These are phyloP conservation scores for Phytophthora melonis DNA, from an alignment of 352 stramenopile genomes.

Conservation along the genomic window DNA sequence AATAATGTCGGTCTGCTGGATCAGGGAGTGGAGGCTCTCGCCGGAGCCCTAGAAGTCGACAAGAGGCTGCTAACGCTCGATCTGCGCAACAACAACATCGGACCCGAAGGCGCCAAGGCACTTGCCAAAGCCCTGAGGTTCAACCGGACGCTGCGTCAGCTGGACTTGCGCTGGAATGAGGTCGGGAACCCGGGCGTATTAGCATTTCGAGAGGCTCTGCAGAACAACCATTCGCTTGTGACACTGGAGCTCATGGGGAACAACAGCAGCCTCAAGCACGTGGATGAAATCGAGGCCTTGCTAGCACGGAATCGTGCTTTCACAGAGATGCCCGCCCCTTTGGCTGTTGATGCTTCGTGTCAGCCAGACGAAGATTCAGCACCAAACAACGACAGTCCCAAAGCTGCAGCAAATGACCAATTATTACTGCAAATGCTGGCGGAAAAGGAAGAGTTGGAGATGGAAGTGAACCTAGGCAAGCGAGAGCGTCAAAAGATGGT, in stretches of 20 bases:
- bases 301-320: conserved; percentile 70
- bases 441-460: conserved; percentile 74
- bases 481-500: conserved; percentile 63
- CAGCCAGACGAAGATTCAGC: conserved; percentile 32
- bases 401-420: conserved; percentile 45
- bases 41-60: conserved; percentile 69
- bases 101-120: conserved; percentile 69
- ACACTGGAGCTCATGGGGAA: conserved; percentile 78
- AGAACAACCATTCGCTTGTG: conserved; percentile 73
- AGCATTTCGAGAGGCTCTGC: conserved; percentile 76
- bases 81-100: conserved; percentile 89
- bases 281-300: conserved; percentile 69
- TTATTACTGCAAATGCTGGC: conserved; percentile 71
- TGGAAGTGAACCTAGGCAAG: conserved; percentile 46
- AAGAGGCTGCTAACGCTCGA: conserved; percentile 72
- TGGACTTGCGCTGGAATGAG: conserved; percentile 89
- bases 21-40: conserved; percentile 73
- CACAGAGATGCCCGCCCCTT: conserved; percentile 16
- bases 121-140: conserved; percentile 62
- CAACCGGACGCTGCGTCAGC: conserved; percentile 73
- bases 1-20: conserved; percentile 87
- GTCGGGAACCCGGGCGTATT: conserved; percentile 77
- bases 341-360: conserved; percentile 37
- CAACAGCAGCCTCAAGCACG: conserved; percentile 78
- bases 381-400: conserved; percentile 24